phyloP scores from a whole-genome alignment of 352 stramenopile genomes.

The Phytophthora uliginosa region DNA sequence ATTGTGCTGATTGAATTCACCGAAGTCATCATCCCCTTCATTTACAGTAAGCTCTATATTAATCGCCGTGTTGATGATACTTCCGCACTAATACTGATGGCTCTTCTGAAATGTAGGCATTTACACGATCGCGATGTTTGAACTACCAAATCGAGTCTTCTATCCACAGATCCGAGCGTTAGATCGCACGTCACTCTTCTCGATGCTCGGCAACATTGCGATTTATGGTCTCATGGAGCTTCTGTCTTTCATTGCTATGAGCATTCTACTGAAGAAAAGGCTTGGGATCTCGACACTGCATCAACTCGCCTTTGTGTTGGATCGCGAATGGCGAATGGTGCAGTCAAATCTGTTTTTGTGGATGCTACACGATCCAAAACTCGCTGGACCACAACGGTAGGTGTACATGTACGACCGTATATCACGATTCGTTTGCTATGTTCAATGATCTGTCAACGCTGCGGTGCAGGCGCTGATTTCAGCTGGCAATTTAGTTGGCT shows the following conservation, averaged over 20 bases:
- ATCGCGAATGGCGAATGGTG: constrained; percentile 45
- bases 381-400: constrained; percentile 45
- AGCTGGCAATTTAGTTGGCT: constrained; percentile 31
- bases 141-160: constrained; percentile 42
- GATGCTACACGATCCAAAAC: constrained; percentile 51
- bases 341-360: constrained; percentile 58
- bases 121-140: constrained; percentile 43
- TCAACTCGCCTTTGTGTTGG: constrained; percentile 52
- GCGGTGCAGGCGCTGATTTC: constrained; percentile 31
- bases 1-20: constrained; percentile 46
- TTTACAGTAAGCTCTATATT: constrained; percentile 38
- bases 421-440: neutral
- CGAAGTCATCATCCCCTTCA: constrained; percentile 46
- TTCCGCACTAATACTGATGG: neutral
- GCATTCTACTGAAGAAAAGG: constrained; percentile 27
- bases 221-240: constrained; percentile 42
- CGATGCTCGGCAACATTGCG: constrained; percentile 43
- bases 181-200: constrained; percentile 5
- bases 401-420: neutral
- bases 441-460: neutral
- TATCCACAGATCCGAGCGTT: constrained; percentile 44
- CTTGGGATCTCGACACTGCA: constrained; percentile 36
- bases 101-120: constrained; percentile 12
- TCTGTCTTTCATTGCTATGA: constrained; percentile 29
- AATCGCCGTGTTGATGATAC: neutral